phyloP scores from a whole-genome alignment of 176 grass and related monocot genomes.

The Raddia guianensis region DNA sequence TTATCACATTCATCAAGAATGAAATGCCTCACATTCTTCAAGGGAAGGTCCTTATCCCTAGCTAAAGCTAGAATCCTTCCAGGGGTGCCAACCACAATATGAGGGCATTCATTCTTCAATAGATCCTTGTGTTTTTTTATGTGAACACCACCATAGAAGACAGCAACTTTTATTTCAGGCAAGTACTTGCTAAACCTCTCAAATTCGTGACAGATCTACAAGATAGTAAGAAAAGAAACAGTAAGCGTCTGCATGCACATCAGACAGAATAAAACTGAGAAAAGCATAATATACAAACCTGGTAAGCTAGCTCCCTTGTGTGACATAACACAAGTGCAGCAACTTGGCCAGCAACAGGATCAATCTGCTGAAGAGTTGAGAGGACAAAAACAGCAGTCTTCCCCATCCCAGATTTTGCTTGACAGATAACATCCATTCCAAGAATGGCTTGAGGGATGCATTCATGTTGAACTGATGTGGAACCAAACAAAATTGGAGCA shows the following conservation, averaged over 20 bases:
- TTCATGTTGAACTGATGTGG: conserved; percentile 72
- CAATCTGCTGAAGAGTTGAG: conserved; percentile 70
- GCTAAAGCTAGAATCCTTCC: conserved; percentile 62
- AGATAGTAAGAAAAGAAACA: conserved; percentile 12
- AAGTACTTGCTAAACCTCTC: conserved; percentile 78
- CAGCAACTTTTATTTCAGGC: conserved; percentile 63
- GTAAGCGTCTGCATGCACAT: background rate
- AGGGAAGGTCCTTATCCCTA: conserved; percentile 79
- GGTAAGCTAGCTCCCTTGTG: conserved; percentile 75
- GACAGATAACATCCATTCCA: conserved; percentile 78
- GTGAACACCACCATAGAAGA: conserved; percentile 82
- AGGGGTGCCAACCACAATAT: conserved; percentile 75
- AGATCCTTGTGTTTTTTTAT: conserved; percentile 70
- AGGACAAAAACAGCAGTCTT: conserved; percentile 76
- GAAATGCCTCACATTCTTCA: conserved; percentile 97
- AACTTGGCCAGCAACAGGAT: conserved; percentile 69
- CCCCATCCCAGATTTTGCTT: conserved; percentile 83
- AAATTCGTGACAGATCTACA: conserved; percentile 77
- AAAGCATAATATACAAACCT: conserved; percentile 46
- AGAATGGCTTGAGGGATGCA: conserved; percentile 84
- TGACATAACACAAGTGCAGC: conserved; percentile 73
- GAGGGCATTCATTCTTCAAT: conserved; percentile 76
- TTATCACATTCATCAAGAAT: conserved; percentile 97
- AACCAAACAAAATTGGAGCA: conserved; percentile 70
- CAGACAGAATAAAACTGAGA: background rate